These are phyloP conservation scores for Erythrophleum ivorense DNA, from an alignment of 331 rosid genomes.

Conservation along the genomic window DNA sequence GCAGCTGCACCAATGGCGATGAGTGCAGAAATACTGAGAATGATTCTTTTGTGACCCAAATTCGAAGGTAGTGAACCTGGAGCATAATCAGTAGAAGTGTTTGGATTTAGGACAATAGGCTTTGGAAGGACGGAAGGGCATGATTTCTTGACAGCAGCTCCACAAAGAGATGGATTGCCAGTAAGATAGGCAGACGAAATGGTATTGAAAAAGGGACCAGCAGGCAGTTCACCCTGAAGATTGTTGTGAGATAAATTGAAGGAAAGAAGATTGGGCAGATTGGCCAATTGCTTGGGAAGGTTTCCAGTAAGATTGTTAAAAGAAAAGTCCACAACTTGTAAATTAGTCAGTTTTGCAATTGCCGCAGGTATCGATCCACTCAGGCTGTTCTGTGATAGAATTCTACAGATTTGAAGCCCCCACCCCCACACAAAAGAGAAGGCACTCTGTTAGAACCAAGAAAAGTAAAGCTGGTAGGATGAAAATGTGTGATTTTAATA, in stretches of 20 bases:
- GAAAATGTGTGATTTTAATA: not conserved
- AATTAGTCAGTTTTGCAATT: slow-evolving; percentile 67
- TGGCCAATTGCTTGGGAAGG: slow-evolving; percentile 87
- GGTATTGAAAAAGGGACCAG: slow-evolving; percentile 93
- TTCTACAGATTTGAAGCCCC: slow-evolving; percentile 52
- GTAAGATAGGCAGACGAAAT: slow-evolving; percentile 73
- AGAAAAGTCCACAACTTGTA: slow-evolving; percentile 83
- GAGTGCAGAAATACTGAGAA: slow-evolving; percentile 97
- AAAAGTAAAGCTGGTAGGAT: slow-evolving; percentile 18
- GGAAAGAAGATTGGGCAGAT: slow-evolving; percentile 78
- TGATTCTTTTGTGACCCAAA: slow-evolving; percentile 75
- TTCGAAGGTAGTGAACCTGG: slow-evolving; percentile 58
- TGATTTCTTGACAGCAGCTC: slow-evolving; percentile 80
- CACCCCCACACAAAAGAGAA: slow-evolving; percentile 28
- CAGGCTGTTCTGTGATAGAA: slow-evolving; percentile 70
- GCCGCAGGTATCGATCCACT: slow-evolving; percentile 75
- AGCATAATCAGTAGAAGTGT: slow-evolving; percentile 69
- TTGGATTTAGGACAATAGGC: slow-evolving; percentile 96
- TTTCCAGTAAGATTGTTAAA: slow-evolving; percentile 74
- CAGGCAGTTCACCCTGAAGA: slow-evolving; percentile 90
- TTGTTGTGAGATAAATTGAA: slow-evolving; percentile 95
- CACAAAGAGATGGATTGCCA: slow-evolving; percentile 94
- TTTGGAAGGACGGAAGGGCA: slow-evolving; percentile 93
- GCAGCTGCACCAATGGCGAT: slow-evolving; percentile 99
- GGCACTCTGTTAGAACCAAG: slow-evolving; percentile 20